Evolutionary conservation across 2,329 filamentous ascomycete species (phyloP), one percentile per base, ranked within the genome.

Genomic region (Neofusicoccum ribis): DNA sequence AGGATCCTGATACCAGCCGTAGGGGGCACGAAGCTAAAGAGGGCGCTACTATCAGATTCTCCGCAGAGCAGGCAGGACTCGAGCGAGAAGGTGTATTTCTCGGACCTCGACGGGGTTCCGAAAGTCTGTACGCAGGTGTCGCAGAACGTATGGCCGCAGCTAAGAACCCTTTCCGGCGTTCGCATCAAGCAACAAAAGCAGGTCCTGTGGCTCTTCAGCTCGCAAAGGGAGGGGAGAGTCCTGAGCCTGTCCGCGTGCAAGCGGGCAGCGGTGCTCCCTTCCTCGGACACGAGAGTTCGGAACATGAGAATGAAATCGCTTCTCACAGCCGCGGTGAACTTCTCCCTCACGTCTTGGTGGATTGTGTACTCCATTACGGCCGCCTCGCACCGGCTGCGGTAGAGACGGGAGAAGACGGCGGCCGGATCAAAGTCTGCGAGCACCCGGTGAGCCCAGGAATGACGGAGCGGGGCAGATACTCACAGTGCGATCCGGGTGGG

Each of bases 61-160:
- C 69, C 65, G 64, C 72, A 79, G 14, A 76, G 67, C 3, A 73
- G 59, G 67, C 71, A 79, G n/a, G 31, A n/a, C 34, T 58, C 52
- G 6, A 78, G 36, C 6, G 65, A 17, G 61, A 71, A 77, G 15
- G 54, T 65, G 56, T 73, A 67, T 47, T 71, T 72, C 58, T 68
- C 27, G 11, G 67, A 68, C 43, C 41, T 66, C 27, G 65, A 64
- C 8, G 58, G 65, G 44, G 63, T 54, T 14, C 74, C 70, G 67
- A 74, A 75, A 17, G 70, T 72, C 37, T 69, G 65, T 23, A 77
- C 65, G 64, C 74, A 80, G 8, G 66, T 65, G 63, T 80, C 69
- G 66, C 72, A 80, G 12, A 80, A 67, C 3, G 69, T 66, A 69
- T 80, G 74, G 3, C 73, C 70, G 66, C 72, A 80, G 20, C 67